Evolutionary conservation across 352 stramenopile species (phyloP).

Genomic region (Phytophthora capsici): DNA sequence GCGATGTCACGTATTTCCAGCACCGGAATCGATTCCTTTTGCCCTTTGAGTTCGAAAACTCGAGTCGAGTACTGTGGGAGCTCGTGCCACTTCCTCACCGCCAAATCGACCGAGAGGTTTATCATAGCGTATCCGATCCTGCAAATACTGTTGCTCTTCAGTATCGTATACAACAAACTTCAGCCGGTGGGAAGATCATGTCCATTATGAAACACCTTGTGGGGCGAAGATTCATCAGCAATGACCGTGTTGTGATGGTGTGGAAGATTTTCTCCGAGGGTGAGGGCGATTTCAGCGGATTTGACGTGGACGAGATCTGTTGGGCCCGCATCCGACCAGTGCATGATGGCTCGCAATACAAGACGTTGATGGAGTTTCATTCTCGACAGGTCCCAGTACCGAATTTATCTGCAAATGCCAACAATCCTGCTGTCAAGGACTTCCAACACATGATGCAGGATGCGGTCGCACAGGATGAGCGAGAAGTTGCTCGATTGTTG

Average conservation of each 20-base stretch:
- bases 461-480: neutral
- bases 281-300: slow-evolving; percentile 29
- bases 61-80: slow-evolving; percentile 15
- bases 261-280: slow-evolving; percentile 48
- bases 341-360: no score
- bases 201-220: slow-evolving; percentile 28
- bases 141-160: slow-evolving; percentile 41
- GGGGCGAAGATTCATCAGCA: slow-evolving; percentile 35
- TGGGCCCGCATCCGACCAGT: neutral
- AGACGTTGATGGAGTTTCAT: neutral
- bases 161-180: slow-evolving; percentile 23
- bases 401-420: neutral
- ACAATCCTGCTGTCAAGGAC: neutral
- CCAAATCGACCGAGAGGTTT: slow-evolving; percentile 19
- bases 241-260: slow-evolving; percentile 49
- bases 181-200: neutral
- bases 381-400: neutral
- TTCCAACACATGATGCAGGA: neutral
- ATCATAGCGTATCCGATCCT: slow-evolving; percentile 13
- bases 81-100: slow-evolving; percentile 8
- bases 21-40: slow-evolving; percentile 10
- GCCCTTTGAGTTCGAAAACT: slow-evolving; percentile 21
- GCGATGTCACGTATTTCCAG: slow-evolving; percentile 20
- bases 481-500: neutral
- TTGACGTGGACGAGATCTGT: slow-evolving; percentile 23